phyloP scores from a whole-genome alignment of 2,329 filamentous ascomycete genomes.

The Talaromyces sp. region DNA sequence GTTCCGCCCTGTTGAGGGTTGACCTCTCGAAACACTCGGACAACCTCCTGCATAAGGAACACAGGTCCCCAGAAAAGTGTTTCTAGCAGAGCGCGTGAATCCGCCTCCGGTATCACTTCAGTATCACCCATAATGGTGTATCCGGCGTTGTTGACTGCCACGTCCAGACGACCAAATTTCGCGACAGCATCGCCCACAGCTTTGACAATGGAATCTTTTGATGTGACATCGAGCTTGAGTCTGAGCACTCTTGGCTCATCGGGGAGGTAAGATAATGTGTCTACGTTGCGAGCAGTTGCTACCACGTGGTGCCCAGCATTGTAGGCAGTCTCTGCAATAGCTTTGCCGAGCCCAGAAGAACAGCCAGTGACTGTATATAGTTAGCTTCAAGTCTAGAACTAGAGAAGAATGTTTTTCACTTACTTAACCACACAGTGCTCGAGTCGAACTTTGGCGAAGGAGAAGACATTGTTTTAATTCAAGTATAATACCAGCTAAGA shows the following conservation, averaged over 20 bases:
- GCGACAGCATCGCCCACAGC: constrained; percentile 30
- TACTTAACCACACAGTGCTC: constrained; percentile 37
- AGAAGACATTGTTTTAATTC: constrained; percentile 6
- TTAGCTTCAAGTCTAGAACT: constrained; percentile 10
- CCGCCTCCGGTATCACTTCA: constrained; percentile 15
- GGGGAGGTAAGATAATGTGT: constrained; percentile 39
- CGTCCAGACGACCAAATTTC: constrained; percentile 35
- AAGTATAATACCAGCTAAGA: neutral
- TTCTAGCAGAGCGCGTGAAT: constrained; percentile 15
- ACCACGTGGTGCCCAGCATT: constrained; percentile 40
- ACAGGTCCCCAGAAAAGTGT: constrained; percentile 36
- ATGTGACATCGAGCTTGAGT: constrained; percentile 47
- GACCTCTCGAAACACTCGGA: constrained; percentile 36
- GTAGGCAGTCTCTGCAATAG: constrained; percentile 35
- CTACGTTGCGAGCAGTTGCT: constrained; percentile 46
- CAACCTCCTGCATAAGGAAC: constrained; percentile 32
- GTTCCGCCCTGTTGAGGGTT: constrained; percentile 19
- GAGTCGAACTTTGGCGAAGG: neutral
- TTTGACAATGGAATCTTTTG: constrained; percentile 27
- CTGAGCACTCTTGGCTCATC: constrained; percentile 40
- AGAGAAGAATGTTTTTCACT: constrained; percentile 11
- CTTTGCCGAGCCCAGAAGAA: constrained; percentile 46
- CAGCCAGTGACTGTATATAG: constrained; percentile 43
- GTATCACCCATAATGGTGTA: constrained; percentile 18
- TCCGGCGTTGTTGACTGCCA: constrained; percentile 20